These are phyloP conservation scores for Diddensiella transvaalensis DNA, from an alignment of 805 yeast species.

Conservation along the genomic window DNA sequence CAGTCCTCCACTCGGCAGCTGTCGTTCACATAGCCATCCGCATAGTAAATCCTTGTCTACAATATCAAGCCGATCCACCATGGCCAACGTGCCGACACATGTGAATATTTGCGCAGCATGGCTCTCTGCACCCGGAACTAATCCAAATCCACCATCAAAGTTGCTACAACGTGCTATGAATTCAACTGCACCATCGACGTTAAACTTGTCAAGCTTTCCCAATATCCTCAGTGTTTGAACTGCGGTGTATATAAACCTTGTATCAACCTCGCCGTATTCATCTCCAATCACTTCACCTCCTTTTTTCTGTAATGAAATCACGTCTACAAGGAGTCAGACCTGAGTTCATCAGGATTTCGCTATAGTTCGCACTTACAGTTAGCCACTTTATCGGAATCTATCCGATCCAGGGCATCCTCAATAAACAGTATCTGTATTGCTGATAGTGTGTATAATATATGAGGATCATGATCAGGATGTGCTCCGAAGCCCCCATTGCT, in stretches of 20 bases:
- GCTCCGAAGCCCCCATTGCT: constrained; percentile 73
- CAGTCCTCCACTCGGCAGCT: constrained; percentile 80
- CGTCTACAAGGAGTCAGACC: constrained; percentile 17
- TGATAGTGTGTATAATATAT: constrained; percentile 76
- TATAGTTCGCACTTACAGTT: constrained; percentile 36
- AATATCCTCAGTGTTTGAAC: constrained; percentile 68
- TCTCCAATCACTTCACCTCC: constrained; percentile 88
- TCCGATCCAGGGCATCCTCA: constrained; percentile 52
- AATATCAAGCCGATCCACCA: constrained; percentile 53
- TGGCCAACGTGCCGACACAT: constrained; percentile 76
- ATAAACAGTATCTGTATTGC: constrained; percentile 77
- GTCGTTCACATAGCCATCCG: constrained; percentile 92
- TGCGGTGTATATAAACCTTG: constrained; percentile 84
- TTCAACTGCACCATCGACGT: constrained; percentile 48
- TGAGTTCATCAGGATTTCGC: not conserved
- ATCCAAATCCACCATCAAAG: constrained; percentile 95
- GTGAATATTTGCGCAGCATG: constrained; percentile 92
- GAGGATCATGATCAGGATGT: constrained; percentile 85
- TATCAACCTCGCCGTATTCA: constrained; percentile 85
- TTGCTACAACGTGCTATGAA: constrained; percentile 72
- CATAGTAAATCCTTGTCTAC: constrained; percentile 47
- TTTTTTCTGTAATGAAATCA: constrained; percentile 45
- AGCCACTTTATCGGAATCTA: constrained; percentile 36
- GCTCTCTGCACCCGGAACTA: constrained; percentile 90
- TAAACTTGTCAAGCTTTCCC: constrained; percentile 51